Percentiles rank a stretch among this genome's conserved stretches.
Evolutionary conservation across 2,329 filamentous ascomycete genomes (phyloP).

Genomic region (Lecanicillium sp.): DNA sequence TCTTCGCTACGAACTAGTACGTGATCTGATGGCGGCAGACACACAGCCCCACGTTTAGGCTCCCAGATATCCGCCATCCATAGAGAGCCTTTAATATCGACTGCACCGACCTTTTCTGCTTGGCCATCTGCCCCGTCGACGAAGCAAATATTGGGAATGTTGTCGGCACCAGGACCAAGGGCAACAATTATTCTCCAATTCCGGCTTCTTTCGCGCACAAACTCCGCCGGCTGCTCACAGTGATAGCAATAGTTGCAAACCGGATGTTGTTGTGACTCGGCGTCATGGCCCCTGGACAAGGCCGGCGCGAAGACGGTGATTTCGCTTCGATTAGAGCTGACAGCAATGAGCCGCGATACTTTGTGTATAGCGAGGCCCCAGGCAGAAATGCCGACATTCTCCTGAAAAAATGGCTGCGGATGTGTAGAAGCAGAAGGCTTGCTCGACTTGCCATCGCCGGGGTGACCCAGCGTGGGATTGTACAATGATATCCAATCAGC

Average conservation of each 20-base stretch:
- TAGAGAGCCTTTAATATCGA: slow-evolving; percentile 40
- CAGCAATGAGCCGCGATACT: slow-evolving; percentile 75
- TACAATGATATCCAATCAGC: slow-evolving; percentile 33
- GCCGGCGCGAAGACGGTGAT: slow-evolving; percentile 46
- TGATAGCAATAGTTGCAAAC: too few species aligned
- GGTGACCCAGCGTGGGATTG: neutral
- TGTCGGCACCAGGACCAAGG: slow-evolving; percentile 30
- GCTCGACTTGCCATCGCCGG: slow-evolving; percentile 1
- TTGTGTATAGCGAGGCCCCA: slow-evolving; percentile 86
- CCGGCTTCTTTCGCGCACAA: slow-evolving; percentile 32
- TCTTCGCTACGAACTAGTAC: slow-evolving; percentile 20
- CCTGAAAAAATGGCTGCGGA: slow-evolving; percentile 55
- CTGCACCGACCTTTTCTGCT: slow-evolving; percentile 41
- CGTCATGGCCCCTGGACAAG: slow-evolving; percentile 15
- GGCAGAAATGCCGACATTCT: slow-evolving; percentile 69
- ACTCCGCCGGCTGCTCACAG: slow-evolving; percentile 16
- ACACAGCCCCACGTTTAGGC: slow-evolving; percentile 17
- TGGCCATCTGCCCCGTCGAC: slow-evolving; percentile 35
- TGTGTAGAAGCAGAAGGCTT: slow-evolving; percentile 2
- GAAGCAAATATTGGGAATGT: slow-evolving; percentile 48
- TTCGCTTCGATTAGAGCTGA: slow-evolving; percentile 65
- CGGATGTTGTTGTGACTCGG: neutral
- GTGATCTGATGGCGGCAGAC: slow-evolving; percentile 15
- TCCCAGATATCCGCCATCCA: slow-evolving; percentile 49
- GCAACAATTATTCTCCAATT: slow-evolving; percentile 44